Conservation (phyloP, 768 basidiomycete genomes). For the Termitomyces sp. region DNA sequence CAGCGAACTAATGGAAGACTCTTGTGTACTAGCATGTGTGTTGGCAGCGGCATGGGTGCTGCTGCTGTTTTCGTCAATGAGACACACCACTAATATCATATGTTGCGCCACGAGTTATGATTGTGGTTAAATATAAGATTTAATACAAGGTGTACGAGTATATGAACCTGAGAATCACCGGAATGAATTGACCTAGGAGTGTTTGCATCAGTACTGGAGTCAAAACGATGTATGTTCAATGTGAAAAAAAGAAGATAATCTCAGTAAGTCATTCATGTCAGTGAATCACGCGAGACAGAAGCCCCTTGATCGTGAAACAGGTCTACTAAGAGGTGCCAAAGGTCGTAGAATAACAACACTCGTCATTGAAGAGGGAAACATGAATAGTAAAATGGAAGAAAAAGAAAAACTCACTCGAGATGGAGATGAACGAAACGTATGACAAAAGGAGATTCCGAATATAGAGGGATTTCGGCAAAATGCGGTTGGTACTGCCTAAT, state of each 20-base stretch:
- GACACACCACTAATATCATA: slow-evolving; percentile 17
- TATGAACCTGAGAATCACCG: neutral
- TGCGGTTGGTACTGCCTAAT: slow-evolving; percentile 22
- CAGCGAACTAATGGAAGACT: slow-evolving; percentile 62
- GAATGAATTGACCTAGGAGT: neutral
- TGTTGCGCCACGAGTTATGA: neutral
- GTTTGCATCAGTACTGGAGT: neutral
- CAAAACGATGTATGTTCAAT: neutral
- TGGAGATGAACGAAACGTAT: neutral
- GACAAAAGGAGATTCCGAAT: neutral
- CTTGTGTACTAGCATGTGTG: slow-evolving; percentile 73
- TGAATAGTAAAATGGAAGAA: neutral
- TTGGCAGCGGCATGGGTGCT: slow-evolving; percentile 89
- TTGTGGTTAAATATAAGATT: neutral
- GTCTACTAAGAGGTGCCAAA: slow-evolving; percentile 96
- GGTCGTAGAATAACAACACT: slow-evolving; percentile 71
- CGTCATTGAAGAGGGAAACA: slow-evolving; percentile 50
- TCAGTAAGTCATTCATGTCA: slow-evolving; percentile 88
- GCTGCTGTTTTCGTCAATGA: slow-evolving; percentile 80
- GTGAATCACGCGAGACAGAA: slow-evolving; percentile 45
- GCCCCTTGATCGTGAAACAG: slow-evolving; percentile 35
- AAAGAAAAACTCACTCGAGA: slow-evolving; percentile 5
- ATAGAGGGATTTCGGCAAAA: slow-evolving; percentile 17
- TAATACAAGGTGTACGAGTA: neutral
- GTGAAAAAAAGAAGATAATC: slow-evolving; percentile 39